Conservation (phyloP, 108 stramenopile genomes). For the Seminavis robusta region DNA sequence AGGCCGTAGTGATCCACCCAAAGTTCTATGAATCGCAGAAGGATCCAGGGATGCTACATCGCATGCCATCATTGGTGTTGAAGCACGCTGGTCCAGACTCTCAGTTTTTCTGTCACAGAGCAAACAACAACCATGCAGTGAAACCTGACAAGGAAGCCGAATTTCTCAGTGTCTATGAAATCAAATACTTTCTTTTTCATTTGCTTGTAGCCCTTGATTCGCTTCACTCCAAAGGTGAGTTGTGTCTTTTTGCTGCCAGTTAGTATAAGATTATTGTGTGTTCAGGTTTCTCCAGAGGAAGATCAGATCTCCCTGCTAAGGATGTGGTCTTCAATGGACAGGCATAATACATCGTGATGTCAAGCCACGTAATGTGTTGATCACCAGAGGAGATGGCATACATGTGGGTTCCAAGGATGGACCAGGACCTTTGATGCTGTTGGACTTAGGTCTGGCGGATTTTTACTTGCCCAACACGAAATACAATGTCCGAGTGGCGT, state of each 20-base stretch:
- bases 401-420: not conserved
- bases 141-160: slow-evolving; percentile 7
- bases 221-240: slow-evolving; percentile 63
- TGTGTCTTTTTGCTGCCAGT: too few relatives aligned
- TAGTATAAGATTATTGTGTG: too few relatives aligned
- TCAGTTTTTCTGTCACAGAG: slow-evolving; percentile 83
- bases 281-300: too few relatives aligned
- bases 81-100: slow-evolving; percentile 80
- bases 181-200: slow-evolving; percentile 85
- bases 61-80: slow-evolving; percentile 76
- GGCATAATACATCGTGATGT: slow-evolving; percentile 96
- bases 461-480: slow-evolving; percentile 82
- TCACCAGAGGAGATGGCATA: slow-evolving; percentile 53
- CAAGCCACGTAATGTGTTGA: slow-evolving; percentile 91
- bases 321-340: too few relatives aligned
- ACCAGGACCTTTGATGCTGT: slow-evolving; percentile 63
- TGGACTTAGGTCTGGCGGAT: slow-evolving; percentile 91
- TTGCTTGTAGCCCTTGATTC: slow-evolving; percentile 83
- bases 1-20: slow-evolving; percentile 35
- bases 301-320: too few relatives aligned
- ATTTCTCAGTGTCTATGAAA: slow-evolving; percentile 74
- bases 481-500: slow-evolving; percentile 90
- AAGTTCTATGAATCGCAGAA: slow-evolving; percentile 7
- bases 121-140: not conserved
- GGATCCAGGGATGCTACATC: slow-evolving; percentile 18